A percentile compares a stretch with the other conserved stretches of the same genome.
Evolutionary conservation across 2,329 filamentous ascomycete genomes (phyloP).

Genomic region (Ilyonectria robusta): DNA sequence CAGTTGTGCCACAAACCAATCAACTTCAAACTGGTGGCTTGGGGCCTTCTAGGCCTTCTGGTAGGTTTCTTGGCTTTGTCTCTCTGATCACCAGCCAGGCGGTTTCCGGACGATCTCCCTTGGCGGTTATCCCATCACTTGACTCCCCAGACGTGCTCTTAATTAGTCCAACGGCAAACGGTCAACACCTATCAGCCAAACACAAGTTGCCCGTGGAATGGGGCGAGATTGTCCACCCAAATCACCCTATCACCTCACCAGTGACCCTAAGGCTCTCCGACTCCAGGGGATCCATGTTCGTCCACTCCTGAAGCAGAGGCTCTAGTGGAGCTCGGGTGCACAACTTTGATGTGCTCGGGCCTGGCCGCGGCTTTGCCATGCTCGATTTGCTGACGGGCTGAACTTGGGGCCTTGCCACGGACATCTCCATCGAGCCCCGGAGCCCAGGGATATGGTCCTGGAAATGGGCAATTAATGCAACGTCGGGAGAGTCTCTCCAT

Average conservation of each 20-base stretch:
- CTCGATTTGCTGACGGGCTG: conserved; percentile 1
- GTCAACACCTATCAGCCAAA: neutral
- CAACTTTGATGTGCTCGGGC: conserved; percentile 12
- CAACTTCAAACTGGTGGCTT: conserved; percentile 1
- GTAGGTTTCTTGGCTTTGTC: neutral
- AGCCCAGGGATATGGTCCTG: neutral
- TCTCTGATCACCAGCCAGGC: neutral
- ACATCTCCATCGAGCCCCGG: neutral
- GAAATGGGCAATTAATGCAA: neutral
- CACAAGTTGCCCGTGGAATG: neutral
- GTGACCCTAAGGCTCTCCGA: neutral
- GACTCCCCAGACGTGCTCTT: no score
- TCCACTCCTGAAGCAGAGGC: neutral
- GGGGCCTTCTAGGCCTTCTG: neutral
- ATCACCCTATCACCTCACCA: neutral
- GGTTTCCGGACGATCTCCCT: neutral
- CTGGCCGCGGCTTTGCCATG: conserved; percentile 9
- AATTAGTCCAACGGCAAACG: neutral
- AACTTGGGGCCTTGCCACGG: neutral
- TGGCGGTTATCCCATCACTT: neutral
- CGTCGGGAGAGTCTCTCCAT: neutral
- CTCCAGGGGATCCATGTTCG: conserved; percentile 6
- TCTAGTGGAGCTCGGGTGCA: neutral
- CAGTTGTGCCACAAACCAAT: conserved; percentile 8
- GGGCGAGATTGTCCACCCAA: neutral